phyloP scores from a whole-genome alignment of 345 rosid genomes.

The Lenwebbia sp. region DNA sequence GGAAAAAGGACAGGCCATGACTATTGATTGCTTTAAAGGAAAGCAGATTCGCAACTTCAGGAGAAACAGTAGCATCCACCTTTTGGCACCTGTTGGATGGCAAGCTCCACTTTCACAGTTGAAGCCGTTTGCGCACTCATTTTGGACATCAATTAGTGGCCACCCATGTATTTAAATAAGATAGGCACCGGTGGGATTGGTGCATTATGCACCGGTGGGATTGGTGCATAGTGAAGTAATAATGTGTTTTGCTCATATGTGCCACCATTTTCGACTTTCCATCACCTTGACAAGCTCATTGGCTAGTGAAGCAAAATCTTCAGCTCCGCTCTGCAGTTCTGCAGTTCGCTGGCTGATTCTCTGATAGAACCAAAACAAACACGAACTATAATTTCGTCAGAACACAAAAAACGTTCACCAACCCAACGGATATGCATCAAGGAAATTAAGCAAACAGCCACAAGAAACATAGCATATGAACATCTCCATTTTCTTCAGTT shows the following conservation, averaged over 20 bases:
- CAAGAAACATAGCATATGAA: not conserved
- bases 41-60: not conserved
- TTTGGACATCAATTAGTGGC: not conserved
- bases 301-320: conserved; percentile 73
- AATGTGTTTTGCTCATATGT: not conserved
- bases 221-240: not conserved
- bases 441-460: not conserved
- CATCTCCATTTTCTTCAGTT: not conserved
- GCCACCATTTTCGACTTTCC: conserved; percentile 93
- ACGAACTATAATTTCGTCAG: not conserved
- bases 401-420: not conserved
- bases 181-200: not conserved
- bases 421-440: not conserved
- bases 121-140: not conserved
- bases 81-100: not conserved
- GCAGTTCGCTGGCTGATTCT: conserved; percentile 50
- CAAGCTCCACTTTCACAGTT: not conserved
- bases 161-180: not conserved
- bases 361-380: conserved; percentile 21
- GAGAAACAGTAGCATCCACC: not conserved
- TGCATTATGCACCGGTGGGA: not conserved
- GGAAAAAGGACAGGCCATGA: not conserved
- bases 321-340: conserved; percentile 76
- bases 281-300: conserved; percentile 66
- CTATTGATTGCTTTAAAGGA: not conserved